phyloP scores from a whole-genome alignment of 2,329 filamentous ascomycete species.

The Chrysosphaeria jannelii region DNA sequence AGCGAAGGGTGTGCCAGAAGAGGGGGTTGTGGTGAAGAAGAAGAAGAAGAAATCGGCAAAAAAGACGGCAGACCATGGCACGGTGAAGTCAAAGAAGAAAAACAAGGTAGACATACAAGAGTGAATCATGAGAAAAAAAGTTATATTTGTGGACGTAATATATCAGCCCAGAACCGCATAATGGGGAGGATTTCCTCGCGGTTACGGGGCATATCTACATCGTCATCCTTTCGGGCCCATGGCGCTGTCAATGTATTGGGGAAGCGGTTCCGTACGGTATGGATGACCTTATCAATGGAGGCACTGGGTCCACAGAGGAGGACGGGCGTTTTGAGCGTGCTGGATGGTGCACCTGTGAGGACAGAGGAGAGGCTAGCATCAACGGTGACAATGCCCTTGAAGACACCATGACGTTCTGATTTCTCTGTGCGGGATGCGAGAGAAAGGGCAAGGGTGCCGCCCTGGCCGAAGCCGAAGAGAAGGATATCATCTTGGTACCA shows the following conservation, averaged over 20 bases:
- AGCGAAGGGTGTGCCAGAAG: conserved; percentile 32
- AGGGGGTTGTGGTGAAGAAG: conserved; percentile 33
- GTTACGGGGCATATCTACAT: conserved; percentile 57
- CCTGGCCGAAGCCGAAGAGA: conserved; percentile 37
- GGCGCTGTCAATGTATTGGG: conserved; percentile 32
- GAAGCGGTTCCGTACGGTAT: conserved; percentile 35
- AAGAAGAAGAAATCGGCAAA: conserved; percentile 40
- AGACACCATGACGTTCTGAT: conserved; percentile 5
- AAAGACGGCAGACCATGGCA: conserved; percentile 34
- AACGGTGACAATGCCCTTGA: conserved; percentile 20
- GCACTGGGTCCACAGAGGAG: conserved; percentile 28
- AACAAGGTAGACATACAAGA: too few relatives aligned
- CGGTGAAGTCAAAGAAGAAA: conserved; percentile 23
- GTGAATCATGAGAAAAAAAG: too few relatives aligned
- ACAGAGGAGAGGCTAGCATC: conserved; percentile 25
- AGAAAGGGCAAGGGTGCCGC: conserved; percentile 29
- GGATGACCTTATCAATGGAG: conserved; percentile 16
- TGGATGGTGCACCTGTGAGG: conserved; percentile 9
- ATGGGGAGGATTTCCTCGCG: conserved; percentile 70
- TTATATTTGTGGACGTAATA: too few relatives aligned
- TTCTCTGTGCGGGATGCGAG: conserved; percentile 12
- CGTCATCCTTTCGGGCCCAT: conserved; percentile 18
- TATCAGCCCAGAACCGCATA: conserved; percentile 67
- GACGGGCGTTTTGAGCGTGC: conserved; percentile 28
- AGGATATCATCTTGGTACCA: conserved; percentile 29